Evolutionary conservation across 2,329 filamentous ascomycete genomes (phyloP).

Genomic region (Trichoderma sp.): DNA sequence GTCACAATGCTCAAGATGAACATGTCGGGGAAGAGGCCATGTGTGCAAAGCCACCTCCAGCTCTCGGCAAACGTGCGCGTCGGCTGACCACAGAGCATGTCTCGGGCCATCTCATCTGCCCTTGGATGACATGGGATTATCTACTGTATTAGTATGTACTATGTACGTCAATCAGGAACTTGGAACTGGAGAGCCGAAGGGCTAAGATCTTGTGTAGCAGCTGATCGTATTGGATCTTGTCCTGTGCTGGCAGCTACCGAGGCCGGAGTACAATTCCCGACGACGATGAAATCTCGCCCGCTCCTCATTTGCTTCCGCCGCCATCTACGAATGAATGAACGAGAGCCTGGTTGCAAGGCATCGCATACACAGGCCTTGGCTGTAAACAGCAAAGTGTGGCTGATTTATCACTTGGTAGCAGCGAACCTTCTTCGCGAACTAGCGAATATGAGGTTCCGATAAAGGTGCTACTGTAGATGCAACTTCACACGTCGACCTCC

Average conservation of each 20-base stretch:
- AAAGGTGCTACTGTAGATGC: too few species aligned
- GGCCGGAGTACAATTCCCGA: neutral
- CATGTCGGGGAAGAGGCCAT: neutral
- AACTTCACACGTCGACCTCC: neutral
- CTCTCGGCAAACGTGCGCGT: neutral
- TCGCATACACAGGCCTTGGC: neutral
- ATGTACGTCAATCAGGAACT: neutral
- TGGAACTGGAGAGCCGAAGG: neutral
- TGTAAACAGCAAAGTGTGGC: slow-evolving; percentile 1
- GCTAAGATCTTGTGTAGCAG: slow-evolving; percentile 10
- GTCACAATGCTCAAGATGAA: neutral
- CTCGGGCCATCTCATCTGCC: slow-evolving; percentile 5
- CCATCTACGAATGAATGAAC: neutral
- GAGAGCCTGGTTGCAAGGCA: neutral
- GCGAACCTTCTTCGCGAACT: slow-evolving; percentile 1
- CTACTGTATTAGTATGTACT: neutral
- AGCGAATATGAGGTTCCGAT: neutral
- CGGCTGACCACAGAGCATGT: slow-evolving; percentile 17
- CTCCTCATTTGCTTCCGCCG: neutral
- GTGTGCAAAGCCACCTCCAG: neutral
- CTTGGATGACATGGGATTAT: neutral
- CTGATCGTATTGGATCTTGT: slow-evolving; percentile 1
- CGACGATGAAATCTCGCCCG: neutral
- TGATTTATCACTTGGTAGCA: slow-evolving; percentile 5
- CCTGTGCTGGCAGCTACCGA: neutral